These are phyloP conservation scores for Neoscytalidium dimidiatum DNA, from an alignment of 2,329 filamentous ascomycete species.

Conservation along the genomic window DNA sequence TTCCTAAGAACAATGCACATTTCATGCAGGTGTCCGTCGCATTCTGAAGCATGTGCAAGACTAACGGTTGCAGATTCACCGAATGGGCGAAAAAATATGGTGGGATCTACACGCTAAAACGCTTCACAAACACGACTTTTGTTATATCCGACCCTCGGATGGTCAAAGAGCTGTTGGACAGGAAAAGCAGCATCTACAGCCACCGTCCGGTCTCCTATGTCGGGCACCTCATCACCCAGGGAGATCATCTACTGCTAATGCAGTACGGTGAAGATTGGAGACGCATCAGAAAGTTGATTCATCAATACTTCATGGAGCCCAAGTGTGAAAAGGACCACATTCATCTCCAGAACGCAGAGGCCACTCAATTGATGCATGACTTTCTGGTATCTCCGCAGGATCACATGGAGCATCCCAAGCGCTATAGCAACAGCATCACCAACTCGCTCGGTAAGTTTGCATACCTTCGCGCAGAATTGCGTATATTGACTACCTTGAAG, in stretches of 20 bases:
- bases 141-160: conserved; percentile 44
- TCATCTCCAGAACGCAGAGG: conserved; percentile 49
- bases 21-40: no score
- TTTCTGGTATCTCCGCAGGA: conserved; percentile 48
- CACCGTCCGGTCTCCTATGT: conserved; percentile 47
- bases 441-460: conserved; percentile 24
- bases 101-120: conserved; percentile 45
- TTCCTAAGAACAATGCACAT: no score
- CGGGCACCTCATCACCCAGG: conserved; percentile 44
- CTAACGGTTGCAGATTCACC: conserved; percentile 42
- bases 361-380: conserved; percentile 48
- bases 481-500: no score
- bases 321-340: conserved; percentile 17
- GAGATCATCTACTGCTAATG: conserved; percentile 50
- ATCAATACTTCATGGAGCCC: conserved; percentile 46
- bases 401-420: conserved; percentile 10
- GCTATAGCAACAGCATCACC: conserved; percentile 52
- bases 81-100: conserved; percentile 49
- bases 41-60: no score
- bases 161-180: conserved; percentile 49
- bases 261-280: conserved; percentile 49
- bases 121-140: conserved; percentile 42
- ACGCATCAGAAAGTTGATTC: conserved; percentile 45
- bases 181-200: conserved; percentile 46
- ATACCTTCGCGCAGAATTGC: no score